Percentiles rank a stretch among this genome's conserved stretches.
These are phyloP conservation scores for Blastobotrys persicus DNA, from an alignment of 1,139 yeast species.

Conservation along the genomic window DNA sequence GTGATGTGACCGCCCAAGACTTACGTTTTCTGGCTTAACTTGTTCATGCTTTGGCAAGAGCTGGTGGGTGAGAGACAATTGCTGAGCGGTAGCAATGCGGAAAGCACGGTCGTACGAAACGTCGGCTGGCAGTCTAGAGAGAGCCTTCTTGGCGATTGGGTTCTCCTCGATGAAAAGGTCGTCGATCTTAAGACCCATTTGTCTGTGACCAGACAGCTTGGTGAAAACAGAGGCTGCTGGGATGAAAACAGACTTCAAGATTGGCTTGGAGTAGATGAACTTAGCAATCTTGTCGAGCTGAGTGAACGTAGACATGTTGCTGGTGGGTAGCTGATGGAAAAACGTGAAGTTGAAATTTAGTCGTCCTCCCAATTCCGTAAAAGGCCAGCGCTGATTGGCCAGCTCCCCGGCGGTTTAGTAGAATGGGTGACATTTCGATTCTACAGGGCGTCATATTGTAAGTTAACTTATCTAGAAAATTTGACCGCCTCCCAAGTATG, in stretches of 20 bases:
- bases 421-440: too few relatives aligned
- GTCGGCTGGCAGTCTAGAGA: constrained; percentile 78
- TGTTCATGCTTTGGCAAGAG: constrained; percentile 79
- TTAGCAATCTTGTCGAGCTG: constrained; percentile 81
- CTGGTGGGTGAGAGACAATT: constrained; percentile 79
- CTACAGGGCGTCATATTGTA: too few relatives aligned
- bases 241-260: constrained; percentile 66
- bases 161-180: constrained; percentile 87
- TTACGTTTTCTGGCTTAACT: constrained; percentile 64
- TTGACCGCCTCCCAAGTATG: too few relatives aligned
- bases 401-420: too few relatives aligned
- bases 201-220: constrained; percentile 84
- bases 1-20: constrained; percentile 11
- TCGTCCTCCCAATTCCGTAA: too few relatives aligned
- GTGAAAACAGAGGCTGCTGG: constrained; percentile 79
- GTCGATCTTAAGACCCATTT: constrained; percentile 83
- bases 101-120: constrained; percentile 87
- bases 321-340: not conserved
- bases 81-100: constrained; percentile 91
- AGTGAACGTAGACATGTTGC: constrained; percentile 67
- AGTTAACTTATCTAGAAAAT: too few relatives aligned
- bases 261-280: constrained; percentile 76
- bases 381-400: too few relatives aligned
- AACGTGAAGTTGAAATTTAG: constrained; percentile 1
- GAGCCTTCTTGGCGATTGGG: constrained; percentile 82